Conservation (phyloP, 345 rosid species). For the Moringa oleifera region DNA sequence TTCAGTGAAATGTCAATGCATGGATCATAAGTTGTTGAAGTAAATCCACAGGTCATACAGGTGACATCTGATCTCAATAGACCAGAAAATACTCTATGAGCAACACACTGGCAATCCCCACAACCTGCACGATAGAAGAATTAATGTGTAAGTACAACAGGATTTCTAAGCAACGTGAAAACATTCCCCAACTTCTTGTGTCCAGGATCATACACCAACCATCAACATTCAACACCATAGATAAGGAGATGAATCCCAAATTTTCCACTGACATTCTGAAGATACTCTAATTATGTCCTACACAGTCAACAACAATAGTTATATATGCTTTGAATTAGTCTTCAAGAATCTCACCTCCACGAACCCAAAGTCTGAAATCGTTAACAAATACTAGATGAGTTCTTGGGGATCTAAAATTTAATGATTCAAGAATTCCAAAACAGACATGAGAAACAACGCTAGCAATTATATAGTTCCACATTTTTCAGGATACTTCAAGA, state of each 20-base stretch:
- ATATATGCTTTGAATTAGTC: no score
- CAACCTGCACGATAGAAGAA: conserved; percentile 41
- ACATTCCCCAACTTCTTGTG: no score
- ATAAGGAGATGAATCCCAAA: no score
- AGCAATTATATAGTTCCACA: neutral
- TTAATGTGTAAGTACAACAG: neutral
- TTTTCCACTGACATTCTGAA: no score
- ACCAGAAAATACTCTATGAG: conserved; percentile 89
- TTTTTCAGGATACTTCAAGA: neutral
- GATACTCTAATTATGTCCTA: neutral
- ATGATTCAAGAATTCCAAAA: neutral
- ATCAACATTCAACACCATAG: conserved; percentile 6
- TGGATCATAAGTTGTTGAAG: conserved; percentile 88
- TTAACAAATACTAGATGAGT: no score
- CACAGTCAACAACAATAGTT: neutral
- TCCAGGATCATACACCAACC: neutral
- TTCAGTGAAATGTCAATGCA: conserved; percentile 88
- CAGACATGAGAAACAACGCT: neutral
- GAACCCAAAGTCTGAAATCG: no score
- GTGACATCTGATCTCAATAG: conserved; percentile 85
- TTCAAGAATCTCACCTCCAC: no score
- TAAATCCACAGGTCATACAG: conserved; percentile 78
- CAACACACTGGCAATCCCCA: conserved; percentile 80
- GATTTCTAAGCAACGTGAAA: no score
- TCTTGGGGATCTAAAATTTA: neutral